These are phyloP conservation scores for Leishmania tarentolae DNA, from an alignment of 208 protist genomes.

Conservation along the genomic window DNA sequence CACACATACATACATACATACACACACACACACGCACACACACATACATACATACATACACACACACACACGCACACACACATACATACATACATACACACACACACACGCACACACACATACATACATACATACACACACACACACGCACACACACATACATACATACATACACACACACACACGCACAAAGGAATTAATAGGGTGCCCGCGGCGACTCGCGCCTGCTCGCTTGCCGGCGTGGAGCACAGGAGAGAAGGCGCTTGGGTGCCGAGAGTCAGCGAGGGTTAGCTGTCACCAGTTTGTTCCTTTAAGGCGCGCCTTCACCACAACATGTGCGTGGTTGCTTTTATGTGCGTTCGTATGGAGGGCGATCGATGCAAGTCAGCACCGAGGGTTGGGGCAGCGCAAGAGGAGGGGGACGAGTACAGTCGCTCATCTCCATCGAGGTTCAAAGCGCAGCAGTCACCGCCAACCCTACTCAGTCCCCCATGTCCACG, in stretches of 20 bases:
- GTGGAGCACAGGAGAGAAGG: neutral
- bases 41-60: neutral
- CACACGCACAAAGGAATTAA: neutral
- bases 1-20: no score
- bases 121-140: neutral
- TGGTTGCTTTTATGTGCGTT: neutral
- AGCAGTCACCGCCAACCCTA: neutral
- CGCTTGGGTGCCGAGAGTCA: neutral
- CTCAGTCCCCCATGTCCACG: constrained; percentile 36
- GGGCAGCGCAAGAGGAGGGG: neutral
- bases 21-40: no score
- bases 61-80: neutral
- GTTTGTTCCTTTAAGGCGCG: neutral
- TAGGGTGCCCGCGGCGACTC: neutral
- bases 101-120: neutral
- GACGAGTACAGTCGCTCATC: no score
- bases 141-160: neutral
- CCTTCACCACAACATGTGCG: neutral
- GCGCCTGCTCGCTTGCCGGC: neutral
- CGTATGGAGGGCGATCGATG: neutral
- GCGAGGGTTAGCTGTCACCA: neutral
- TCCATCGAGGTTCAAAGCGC: neutral
- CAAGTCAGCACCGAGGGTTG: neutral
- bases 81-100: neutral
- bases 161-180: no score